Evolutionary conservation across 2,329 filamentous ascomycete genomes (phyloP).

Genomic region (Teratosphaeria viscida): DNA sequence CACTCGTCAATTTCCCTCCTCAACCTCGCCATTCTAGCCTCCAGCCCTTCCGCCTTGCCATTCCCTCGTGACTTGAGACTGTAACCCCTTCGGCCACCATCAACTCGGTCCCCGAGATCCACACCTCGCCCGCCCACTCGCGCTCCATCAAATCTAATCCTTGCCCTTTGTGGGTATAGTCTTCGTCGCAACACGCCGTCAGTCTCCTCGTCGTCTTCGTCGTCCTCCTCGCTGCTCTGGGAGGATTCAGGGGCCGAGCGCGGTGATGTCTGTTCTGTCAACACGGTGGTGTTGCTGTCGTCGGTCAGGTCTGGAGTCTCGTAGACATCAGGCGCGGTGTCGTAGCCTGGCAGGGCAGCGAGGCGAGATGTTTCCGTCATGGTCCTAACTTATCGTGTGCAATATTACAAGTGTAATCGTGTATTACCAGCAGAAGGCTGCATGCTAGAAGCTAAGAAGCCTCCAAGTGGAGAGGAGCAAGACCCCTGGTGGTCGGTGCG

Average conservation of each 20-base stretch:
- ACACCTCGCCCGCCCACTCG: conserved; percentile 65
- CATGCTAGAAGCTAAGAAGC: background rate
- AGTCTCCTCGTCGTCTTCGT: conserved; percentile 46
- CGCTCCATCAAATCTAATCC: conserved; percentile 65
- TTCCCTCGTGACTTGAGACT: conserved; percentile 34
- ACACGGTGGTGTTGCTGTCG: conserved; percentile 64
- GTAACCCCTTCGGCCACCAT: conserved; percentile 74
- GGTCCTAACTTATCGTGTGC: background rate
- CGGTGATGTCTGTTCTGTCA: conserved; percentile 3
- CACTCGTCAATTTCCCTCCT: conserved; percentile 66
- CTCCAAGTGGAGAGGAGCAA: background rate
- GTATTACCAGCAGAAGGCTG: background rate
- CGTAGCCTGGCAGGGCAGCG: conserved; percentile 29
- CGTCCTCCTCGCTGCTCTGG: conserved; percentile 13
- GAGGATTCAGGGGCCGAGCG: conserved; percentile 21
- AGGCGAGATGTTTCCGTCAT: conserved; percentile 12
- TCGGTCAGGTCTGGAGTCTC: conserved; percentile 90
- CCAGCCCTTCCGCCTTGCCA: conserved; percentile 58
- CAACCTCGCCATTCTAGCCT: conserved; percentile 69
- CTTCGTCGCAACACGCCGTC: conserved; percentile 62
- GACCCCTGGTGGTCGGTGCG: background rate
- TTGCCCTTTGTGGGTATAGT: conserved; percentile 67
- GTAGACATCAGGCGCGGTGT: conserved; percentile 82
- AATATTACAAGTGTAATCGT: too few species aligned
- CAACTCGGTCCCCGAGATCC: conserved; percentile 84